Conservation (phyloP, 768 basidiomycete genomes). For the Amanita molliuscula region DNA sequence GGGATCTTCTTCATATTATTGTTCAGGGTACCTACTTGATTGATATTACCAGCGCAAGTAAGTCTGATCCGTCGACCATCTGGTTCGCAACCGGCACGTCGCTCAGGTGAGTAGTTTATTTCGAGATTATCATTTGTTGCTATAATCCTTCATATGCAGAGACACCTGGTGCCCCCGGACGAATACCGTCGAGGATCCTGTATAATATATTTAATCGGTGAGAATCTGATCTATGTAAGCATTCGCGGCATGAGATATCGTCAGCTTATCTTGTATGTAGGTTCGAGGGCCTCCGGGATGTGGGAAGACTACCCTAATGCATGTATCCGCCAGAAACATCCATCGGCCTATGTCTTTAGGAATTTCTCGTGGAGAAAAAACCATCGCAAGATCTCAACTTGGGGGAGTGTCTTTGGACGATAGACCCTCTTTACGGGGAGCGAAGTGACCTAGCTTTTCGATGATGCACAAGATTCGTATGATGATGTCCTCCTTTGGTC, state of each 20-base stretch:
- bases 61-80: too few relatives aligned
- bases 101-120: too few relatives aligned
- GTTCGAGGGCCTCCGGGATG: neutral
- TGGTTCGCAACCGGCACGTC: too few relatives aligned
- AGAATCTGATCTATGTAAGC: neutral
- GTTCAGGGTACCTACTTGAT: too few relatives aligned
- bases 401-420: neutral
- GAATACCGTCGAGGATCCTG: neutral
- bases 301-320: neutral
- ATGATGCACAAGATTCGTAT: conserved; percentile 1
- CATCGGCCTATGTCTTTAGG: neutral
- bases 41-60: too few relatives aligned
- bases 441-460: neutral
- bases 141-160: too few relatives aligned
- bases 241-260: neutral
- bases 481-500: neutral
- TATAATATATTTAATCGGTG: neutral
- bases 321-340: neutral
- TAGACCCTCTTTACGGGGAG: neutral
- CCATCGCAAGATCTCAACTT: too few relatives aligned
- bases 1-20: too few relatives aligned
- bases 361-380: neutral
- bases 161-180: too few relatives aligned
- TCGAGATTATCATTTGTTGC: too few relatives aligned
- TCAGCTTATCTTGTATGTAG: neutral